Conservation (phyloP, 306 rosid genomes). For the Quercus aquifolioides region DNA sequence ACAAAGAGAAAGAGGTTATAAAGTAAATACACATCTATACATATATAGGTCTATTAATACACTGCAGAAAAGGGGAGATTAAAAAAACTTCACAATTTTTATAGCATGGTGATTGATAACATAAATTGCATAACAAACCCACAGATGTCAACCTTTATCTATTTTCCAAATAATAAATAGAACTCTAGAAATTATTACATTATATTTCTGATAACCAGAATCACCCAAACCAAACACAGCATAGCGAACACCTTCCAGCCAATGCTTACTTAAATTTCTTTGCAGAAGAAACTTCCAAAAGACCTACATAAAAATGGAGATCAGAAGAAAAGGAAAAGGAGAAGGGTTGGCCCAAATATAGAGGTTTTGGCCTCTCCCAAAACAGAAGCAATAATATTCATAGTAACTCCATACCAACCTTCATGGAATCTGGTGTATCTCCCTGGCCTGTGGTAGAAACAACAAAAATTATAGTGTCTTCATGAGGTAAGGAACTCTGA, state of each 20-base stretch:
- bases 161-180: not conserved
- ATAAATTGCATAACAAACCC: not conserved
- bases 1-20: not conserved
- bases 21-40: not conserved
- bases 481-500: slow-evolving; percentile 59
- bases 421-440: slow-evolving; percentile 87
- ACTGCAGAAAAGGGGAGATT: not conserved
- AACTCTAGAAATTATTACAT: slow-evolving; percentile 48
- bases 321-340: slow-evolving; percentile 11
- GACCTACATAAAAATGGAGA: slow-evolving; percentile 38
- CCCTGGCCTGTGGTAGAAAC: slow-evolving; percentile 99
- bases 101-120: not conserved
- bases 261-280: slow-evolving; percentile 57
- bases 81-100: not conserved
- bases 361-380: not conserved
- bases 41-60: not conserved
- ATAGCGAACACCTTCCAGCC: slow-evolving; percentile 70
- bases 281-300: slow-evolving; percentile 89
- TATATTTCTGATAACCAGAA: slow-evolving; percentile 85
- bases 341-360: not conserved
- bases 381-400: not conserved
- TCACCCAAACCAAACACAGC: slow-evolving; percentile 95
- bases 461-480: slow-evolving; percentile 70
- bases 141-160: not conserved
- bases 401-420: slow-evolving; percentile 36